Percentiles rank a stretch among this genome's conserved stretches.
Conservation (phyloP, 2,329 filamentous ascomycete species). For the Pseudogymnoascus sp. region DNA sequence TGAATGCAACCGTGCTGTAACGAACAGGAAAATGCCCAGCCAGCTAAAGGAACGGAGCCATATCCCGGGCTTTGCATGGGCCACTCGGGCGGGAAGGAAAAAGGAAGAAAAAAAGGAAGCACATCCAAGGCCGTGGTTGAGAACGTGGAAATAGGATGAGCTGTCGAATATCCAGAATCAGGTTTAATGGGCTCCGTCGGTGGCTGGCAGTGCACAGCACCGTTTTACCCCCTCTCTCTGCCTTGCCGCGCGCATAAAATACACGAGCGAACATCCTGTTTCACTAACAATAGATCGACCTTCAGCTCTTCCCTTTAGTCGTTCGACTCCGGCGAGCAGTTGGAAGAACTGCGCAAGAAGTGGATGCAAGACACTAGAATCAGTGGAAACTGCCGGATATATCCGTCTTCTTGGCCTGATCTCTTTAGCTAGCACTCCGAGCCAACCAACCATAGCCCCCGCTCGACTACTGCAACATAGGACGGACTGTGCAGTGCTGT, state of each 20-base stretch:
- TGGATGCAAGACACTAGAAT: not conserved
- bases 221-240: conserved; percentile 1
- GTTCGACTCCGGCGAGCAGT: not conserved
- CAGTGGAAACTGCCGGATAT: not conserved
- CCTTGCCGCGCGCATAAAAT: conserved; percentile 7
- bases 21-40: not conserved
- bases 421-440: not conserved
- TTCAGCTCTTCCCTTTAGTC: not conserved
- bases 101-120: not conserved
- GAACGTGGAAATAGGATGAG: not conserved
- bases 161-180: not conserved
- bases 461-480: not conserved
- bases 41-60: not conserved
- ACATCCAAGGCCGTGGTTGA: not conserved
- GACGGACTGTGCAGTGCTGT: not conserved
- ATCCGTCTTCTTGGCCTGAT: not conserved
- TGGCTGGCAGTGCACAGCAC: not conserved
- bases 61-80: not conserved
- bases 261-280: conserved; percentile 3
- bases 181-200: not conserved
- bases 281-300: conserved; percentile 4
- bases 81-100: not conserved
- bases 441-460: conserved; percentile 1
- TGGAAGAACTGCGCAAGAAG: not conserved
- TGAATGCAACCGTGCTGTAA: not conserved